Evolutionary conservation across 805 yeast species (phyloP), one percentile per base, ranked within the genome.

Genomic region (Candida taoyuanica): DNA sequence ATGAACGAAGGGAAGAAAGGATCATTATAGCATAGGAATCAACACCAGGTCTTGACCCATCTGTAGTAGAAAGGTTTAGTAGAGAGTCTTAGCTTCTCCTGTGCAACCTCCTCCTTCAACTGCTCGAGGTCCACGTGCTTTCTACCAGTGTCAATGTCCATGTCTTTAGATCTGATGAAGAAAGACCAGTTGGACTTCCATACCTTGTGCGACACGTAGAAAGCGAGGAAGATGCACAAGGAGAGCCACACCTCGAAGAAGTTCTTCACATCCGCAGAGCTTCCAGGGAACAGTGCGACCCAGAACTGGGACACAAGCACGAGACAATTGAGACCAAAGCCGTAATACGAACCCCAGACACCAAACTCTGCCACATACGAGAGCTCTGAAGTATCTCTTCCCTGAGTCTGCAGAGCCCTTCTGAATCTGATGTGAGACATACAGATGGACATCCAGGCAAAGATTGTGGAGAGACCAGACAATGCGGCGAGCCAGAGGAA

Each of bases 251-350:
- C 64, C 54, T 70, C 63, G 67, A 85, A 85, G 69, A 85, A 85
- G 29, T 48, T 60, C 27, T 59, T 49, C 5, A 84, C 83, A 54
- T 63, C 66, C 37, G 81, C 74, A 8, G 59, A 34, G 9, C 40
- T 66, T 11, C 76, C 77, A 38, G 95, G 95, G 70, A 69, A 85
- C 29, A 83, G 63, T 7, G 91, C 88, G 42, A 81, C 69, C 85
- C 89, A 85, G 68, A 86, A 83, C 63, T 84, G 88, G 20, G 87
- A 85, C 40, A 74, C 64, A 42, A 86, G 65, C 44, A 85, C 78
- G 41, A 81, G 60, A 20, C 70, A 24, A 55, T 78, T 78, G 52
- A 87, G 61, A 16, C 61, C 40, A 14, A 74, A 52, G 39, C 91
- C 93, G 56, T 72, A 73, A 42, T 55, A 59, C 1, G 94, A 79